Percentiles rank a stretch among this genome's conserved stretches.
Evolutionary conservation across 495 filamentous ascomycete species (phyloP).

Genomic region (Oidiodendron maius): DNA sequence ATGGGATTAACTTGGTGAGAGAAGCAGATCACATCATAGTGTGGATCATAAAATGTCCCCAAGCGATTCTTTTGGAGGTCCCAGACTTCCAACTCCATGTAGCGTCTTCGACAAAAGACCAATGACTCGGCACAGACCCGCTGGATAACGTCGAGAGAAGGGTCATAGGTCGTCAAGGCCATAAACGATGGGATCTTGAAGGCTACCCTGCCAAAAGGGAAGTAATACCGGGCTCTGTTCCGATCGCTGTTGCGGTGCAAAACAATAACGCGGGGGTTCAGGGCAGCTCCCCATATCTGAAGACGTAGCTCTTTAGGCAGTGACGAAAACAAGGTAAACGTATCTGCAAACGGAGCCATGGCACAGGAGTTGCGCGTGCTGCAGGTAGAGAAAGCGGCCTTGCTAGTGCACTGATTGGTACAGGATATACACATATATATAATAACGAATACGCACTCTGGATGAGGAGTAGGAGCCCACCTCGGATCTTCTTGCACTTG

Average conservation of each 20-base stretch:
- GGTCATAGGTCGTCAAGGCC: neutral
- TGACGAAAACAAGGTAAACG: neutral
- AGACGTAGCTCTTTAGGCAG: neutral
- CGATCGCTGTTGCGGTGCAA: neutral
- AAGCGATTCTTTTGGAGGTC: neutral
- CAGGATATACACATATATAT: neutral
- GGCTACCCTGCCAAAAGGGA: neutral
- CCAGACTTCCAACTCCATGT: constrained; percentile 1
- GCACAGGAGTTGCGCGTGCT: neutral
- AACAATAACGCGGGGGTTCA: neutral
- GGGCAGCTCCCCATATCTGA: neutral
- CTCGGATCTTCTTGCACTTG: neutral
- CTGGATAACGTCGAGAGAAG: neutral
- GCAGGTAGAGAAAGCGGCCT: neutral
- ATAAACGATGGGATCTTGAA: neutral
- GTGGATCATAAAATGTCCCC: neutral
- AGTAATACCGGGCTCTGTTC: neutral
- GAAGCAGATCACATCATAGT: neutral
- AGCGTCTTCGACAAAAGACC: neutral
- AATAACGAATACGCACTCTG: neutral
- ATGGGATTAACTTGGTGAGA: neutral
- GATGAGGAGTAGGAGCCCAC: neutral
- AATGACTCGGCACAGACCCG: neutral
- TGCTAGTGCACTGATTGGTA: neutral
- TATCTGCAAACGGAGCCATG: neutral